Evolutionary conservation across 2,329 filamentous ascomycete species (phyloP).

Genomic region (Pestalotiopsis sp.): DNA sequence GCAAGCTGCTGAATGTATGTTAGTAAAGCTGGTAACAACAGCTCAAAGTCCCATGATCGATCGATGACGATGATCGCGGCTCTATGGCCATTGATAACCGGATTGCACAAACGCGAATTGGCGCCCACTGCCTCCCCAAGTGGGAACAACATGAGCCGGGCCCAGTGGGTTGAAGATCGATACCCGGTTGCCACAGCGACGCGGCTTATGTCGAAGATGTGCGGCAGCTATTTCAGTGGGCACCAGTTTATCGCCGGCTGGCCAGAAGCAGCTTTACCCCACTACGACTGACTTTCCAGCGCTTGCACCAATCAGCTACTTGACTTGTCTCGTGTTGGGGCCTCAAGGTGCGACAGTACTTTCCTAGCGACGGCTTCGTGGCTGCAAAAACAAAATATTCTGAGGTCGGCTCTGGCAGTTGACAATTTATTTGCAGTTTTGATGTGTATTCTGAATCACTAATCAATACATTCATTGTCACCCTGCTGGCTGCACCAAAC

Average conservation of each 20-base stretch:
- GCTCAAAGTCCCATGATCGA: not conserved
- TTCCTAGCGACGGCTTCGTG: not conserved
- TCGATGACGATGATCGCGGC: constrained; percentile 9
- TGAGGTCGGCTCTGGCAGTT: not conserved
- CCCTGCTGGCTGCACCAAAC: not conserved
- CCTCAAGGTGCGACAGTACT: not conserved
- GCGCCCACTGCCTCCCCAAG: not conserved
- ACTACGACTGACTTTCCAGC: not conserved
- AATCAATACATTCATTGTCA: not conserved
- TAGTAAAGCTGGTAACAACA: not conserved
- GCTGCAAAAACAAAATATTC: not conserved
- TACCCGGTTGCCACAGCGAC: constrained; percentile 8
- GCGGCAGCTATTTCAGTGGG: not conserved
- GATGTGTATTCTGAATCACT: not conserved
- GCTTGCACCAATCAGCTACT: not conserved
- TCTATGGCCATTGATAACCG: constrained; percentile 2
- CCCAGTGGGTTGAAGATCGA: not conserved
- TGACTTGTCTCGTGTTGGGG: not conserved
- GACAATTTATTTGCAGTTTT: not conserved
- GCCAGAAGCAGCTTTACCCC: not conserved
- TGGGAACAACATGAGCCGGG: constrained; percentile 8
- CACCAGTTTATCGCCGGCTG: not conserved
- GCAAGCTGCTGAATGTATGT: not conserved
- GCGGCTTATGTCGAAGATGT: not conserved
- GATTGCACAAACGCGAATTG: constrained; percentile 10